These are phyloP conservation scores for Trichosanthes cucumerina DNA, from an alignment of 306 rosid species.

Conservation along the genomic window DNA sequence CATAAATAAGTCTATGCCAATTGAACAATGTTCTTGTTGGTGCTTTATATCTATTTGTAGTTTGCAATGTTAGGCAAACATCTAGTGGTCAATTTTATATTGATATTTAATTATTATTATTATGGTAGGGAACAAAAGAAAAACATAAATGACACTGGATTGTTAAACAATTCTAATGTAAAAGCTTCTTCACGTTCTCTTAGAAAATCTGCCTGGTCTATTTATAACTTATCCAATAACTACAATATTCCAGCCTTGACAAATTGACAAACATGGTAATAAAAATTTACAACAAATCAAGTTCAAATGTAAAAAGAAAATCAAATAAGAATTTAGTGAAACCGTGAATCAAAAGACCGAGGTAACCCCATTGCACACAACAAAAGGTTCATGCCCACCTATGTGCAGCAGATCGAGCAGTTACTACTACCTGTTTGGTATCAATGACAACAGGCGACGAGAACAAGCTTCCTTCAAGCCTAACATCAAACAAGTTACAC, in stretches of 20 bases:
- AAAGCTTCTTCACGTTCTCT: background rate
- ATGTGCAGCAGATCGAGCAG: background rate
- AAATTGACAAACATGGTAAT: background rate
- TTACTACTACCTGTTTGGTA: background rate
- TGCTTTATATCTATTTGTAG: too few species aligned
- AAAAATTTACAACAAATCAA: background rate
- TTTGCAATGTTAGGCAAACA: too few species aligned
- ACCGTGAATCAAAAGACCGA: background rate
- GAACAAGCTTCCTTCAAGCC: background rate
- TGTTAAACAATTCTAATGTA: background rate
- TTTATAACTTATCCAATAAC: background rate
- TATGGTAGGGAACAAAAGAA: background rate
- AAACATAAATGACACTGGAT: background rate
- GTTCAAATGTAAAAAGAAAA: background rate
- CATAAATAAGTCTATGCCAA: too few species aligned
- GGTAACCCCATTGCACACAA: background rate
- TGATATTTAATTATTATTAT: background rate
- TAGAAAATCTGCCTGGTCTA: background rate
- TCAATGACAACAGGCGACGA: background rate
- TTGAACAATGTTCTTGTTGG: too few species aligned
- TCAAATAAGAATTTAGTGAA: background rate
- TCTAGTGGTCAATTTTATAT: too few species aligned
- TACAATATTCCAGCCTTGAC: background rate
- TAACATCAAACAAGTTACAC: background rate
- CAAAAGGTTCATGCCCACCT: background rate